Conservation (phyloP, 192 early-diverging fungal species). For the Backusella tarrabulga region DNA sequence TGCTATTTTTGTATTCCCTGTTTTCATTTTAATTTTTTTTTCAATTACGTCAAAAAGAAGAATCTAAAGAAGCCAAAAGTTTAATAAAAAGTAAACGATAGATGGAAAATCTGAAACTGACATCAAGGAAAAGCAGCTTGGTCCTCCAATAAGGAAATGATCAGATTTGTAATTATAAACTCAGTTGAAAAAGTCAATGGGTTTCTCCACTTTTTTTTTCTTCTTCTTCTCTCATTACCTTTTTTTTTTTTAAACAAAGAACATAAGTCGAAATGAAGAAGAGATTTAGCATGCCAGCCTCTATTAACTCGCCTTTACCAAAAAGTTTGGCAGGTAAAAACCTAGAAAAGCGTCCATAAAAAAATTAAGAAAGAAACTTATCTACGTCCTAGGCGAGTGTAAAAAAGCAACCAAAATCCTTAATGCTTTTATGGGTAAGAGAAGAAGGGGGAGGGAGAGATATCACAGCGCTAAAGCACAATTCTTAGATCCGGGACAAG, state of each 20-base stretch:
- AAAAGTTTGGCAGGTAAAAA: constrained; percentile 28
- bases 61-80: neutral
- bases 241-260: neutral
- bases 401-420: constrained; percentile 33
- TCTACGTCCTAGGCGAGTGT: constrained; percentile 23
- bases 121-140: neutral
- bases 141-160: neutral
- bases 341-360: neutral
- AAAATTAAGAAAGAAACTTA: neutral
- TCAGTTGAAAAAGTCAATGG: neutral
- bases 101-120: neutral
- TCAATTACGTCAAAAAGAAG: neutral
- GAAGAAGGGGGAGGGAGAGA: neutral
- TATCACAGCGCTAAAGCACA: neutral
- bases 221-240: neutral
- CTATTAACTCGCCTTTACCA: constrained; percentile 42
- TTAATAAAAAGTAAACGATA: neutral
- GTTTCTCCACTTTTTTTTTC: constrained; percentile 4
- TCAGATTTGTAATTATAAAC: neutral
- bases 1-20: neutral
- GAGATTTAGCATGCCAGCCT: neutral
- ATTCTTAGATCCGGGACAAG: constrained; percentile 41
- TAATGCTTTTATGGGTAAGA: constrained; percentile 28
- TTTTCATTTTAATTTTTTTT: neutral
- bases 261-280: neutral